Evolutionary conservation across 164 flowering plant species (phyloP).

Genomic region (Sextonia rubra): DNA sequence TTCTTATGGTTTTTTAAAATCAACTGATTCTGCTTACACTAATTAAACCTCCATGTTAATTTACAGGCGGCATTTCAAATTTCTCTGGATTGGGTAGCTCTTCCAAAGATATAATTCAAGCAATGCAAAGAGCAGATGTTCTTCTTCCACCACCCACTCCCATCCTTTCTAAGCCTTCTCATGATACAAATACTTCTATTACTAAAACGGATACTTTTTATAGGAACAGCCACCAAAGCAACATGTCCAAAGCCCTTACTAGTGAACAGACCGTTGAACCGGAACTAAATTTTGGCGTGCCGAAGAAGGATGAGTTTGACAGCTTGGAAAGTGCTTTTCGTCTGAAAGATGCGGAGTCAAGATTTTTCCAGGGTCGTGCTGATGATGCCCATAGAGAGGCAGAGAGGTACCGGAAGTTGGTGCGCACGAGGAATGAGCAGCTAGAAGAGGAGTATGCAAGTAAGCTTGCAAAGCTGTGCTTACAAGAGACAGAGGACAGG

Average conservation of each 20-base stretch:
- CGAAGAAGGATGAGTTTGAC: conserved; percentile 53
- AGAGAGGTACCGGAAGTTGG: conserved; percentile 52
- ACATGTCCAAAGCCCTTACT: conserved; percentile 26
- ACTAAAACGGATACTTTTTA: conserved; percentile 23
- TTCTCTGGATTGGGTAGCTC: conserved; percentile 28
- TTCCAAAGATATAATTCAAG: conserved; percentile 43
- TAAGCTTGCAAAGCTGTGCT: conserved; percentile 64
- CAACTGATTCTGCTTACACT: not conserved
- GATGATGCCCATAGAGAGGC: conserved; percentile 89
- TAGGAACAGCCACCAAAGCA: conserved; percentile 20
- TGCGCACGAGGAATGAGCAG: conserved; percentile 44
- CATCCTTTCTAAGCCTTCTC: conserved; percentile 31
- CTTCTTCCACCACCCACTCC: conserved; percentile 26
- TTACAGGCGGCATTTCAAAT: conserved; percentile 38
- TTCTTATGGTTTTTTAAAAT: not conserved
- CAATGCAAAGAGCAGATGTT: conserved; percentile 18
- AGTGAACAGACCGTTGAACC: conserved; percentile 34
- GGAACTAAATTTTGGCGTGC: conserved; percentile 29
- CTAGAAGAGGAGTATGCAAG: conserved; percentile 76
- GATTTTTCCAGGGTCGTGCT: conserved; percentile 85
- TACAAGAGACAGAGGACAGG: conserved; percentile 80
- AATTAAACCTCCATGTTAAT: not conserved
- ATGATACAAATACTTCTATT: conserved; percentile 32
- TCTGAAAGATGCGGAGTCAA: conserved; percentile 82
- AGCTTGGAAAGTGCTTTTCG: conserved; percentile 78